These are phyloP conservation scores for Neurospora hispaniola DNA, from an alignment of 495 filamentous ascomycete genomes.

Conservation along the genomic window DNA sequence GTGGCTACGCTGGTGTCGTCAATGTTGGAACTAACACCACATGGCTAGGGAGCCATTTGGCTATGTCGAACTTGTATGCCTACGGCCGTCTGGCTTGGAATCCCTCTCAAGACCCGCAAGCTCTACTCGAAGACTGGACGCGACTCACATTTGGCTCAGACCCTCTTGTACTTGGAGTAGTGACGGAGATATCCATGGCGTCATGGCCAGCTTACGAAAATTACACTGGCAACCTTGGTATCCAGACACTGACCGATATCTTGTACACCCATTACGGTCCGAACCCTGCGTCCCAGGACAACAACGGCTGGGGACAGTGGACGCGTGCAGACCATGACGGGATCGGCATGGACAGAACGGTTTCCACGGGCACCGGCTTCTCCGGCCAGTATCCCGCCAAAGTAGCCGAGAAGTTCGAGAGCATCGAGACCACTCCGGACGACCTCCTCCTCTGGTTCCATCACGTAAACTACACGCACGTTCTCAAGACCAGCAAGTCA, in stretches of 20 bases:
- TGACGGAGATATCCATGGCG: constrained; percentile 54
- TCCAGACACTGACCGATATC: constrained; percentile 61
- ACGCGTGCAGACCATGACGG: constrained; percentile 46
- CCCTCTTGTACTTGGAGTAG: constrained; percentile 40
- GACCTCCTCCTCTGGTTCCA: constrained; percentile 67
- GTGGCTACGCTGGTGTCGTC: constrained; percentile 56
- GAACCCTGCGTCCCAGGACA: constrained; percentile 54
- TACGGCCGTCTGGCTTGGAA: constrained; percentile 59
- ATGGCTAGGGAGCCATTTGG: constrained; percentile 57
- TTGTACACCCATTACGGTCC: constrained; percentile 56
- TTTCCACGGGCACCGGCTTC: constrained; percentile 53
- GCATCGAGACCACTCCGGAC: constrained; percentile 54
- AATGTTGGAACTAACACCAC: constrained; percentile 58
- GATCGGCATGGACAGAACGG: constrained; percentile 68
- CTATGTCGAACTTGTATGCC: constrained; percentile 65
- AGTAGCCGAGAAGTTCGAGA: constrained; percentile 46
- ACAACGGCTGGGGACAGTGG: constrained; percentile 65
- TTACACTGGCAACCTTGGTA: constrained; percentile 60
- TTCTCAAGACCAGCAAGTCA: constrained; percentile 52
- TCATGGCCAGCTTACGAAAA: constrained; percentile 64
- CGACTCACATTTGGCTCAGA: constrained; percentile 52
- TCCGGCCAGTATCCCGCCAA: constrained; percentile 56
- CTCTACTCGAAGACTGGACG: constrained; percentile 53
- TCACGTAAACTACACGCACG: constrained; percentile 58
- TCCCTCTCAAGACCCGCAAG: constrained; percentile 33